A percentile compares a stretch with the other conserved stretches of the same genome.
phyloP scores from a whole-genome alignment of 805 yeast species.

The Clavispora asparagi region DNA sequence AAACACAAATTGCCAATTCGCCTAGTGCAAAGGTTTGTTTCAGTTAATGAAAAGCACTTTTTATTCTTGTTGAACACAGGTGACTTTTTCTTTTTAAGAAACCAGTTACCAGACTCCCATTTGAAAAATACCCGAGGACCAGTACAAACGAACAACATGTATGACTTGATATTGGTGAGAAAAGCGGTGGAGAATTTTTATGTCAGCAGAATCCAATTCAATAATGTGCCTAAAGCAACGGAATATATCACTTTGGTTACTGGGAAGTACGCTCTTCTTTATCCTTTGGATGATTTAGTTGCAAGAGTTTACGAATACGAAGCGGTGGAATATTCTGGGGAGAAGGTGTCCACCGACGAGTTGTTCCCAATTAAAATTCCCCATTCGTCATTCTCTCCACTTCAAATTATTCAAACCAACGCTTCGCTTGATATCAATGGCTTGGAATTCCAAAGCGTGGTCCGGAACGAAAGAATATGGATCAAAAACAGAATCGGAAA shows the following conservation, averaged over 20 bases:
- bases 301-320: constrained; percentile 13
- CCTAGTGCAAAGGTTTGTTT: constrained; percentile 18
- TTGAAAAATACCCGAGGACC: not conserved
- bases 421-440: constrained; percentile 39
- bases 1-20: constrained; percentile 20
- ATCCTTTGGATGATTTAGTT: constrained; percentile 21
- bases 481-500: constrained; percentile 31
- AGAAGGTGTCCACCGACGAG: constrained; percentile 11
- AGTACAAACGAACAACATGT: constrained; percentile 22
- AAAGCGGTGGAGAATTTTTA: constrained; percentile 29
- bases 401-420: constrained; percentile 4
- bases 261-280: constrained; percentile 33
- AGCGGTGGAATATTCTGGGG: constrained; percentile 13
- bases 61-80: constrained; percentile 34
- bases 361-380: constrained; percentile 25
- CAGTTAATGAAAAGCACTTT: constrained; percentile 28
- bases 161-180: constrained; percentile 29
- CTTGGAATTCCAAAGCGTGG: constrained; percentile 29
- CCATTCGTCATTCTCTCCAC: constrained; percentile 12
- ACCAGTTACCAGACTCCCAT: constrained; percentile 15
- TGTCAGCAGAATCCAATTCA: constrained; percentile 18
- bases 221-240: constrained; percentile 2
- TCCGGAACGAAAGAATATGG: constrained; percentile 23
- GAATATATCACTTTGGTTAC: constrained; percentile 29
- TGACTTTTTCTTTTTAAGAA: constrained; percentile 33